These are phyloP conservation scores for Diddensiella santjacobensis DNA, from an alignment of 805 yeast species.

Conservation along the genomic window DNA sequence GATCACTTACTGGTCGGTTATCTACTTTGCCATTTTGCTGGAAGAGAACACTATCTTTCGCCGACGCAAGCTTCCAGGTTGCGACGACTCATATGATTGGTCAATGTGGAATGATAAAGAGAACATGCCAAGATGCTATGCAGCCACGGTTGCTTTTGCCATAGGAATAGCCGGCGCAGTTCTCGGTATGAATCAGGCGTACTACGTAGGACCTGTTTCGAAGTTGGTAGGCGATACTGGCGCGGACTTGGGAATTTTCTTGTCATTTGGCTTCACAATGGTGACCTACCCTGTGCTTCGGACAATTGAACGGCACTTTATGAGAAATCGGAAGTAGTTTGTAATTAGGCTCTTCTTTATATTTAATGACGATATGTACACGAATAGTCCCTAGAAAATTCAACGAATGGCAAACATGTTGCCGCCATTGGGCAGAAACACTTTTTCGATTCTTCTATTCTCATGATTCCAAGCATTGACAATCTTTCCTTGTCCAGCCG, in stretches of 20 bases:
- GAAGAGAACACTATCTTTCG: conserved; percentile 76
- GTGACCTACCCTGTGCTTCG: conserved; percentile 62
- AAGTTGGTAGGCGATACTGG: conserved; percentile 57
- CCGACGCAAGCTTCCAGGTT: conserved; percentile 39
- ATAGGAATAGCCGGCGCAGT: conserved; percentile 80
- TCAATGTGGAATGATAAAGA: conserved; percentile 63
- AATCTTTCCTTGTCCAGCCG: conserved; percentile 48
- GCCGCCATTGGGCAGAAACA: conserved; percentile 34
- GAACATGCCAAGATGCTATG: conserved; percentile 64
- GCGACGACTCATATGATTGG: conserved; percentile 60
- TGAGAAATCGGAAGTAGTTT: not conserved
- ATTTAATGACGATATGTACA: conserved; percentile 9
- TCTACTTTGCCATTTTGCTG: conserved; percentile 65
- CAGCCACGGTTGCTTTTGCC: conserved; percentile 62
- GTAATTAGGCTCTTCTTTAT: not conserved
- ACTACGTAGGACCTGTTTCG: conserved; percentile 78
- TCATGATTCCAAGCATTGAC: conserved; percentile 60
- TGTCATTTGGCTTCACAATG: conserved; percentile 68
- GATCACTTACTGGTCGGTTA: conserved; percentile 89
- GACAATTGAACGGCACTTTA: conserved; percentile 53
- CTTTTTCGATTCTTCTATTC: conserved; percentile 47
- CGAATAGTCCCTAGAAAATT: no score
- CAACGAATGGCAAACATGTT: conserved; percentile 25
- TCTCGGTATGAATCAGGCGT: conserved; percentile 83
- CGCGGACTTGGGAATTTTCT: conserved; percentile 81